Percentiles rank a stretch among this genome's conserved stretches.
Evolutionary conservation across 108 stramenopile genomes (phyloP).

Genomic region (Epipyxis sp.): DNA sequence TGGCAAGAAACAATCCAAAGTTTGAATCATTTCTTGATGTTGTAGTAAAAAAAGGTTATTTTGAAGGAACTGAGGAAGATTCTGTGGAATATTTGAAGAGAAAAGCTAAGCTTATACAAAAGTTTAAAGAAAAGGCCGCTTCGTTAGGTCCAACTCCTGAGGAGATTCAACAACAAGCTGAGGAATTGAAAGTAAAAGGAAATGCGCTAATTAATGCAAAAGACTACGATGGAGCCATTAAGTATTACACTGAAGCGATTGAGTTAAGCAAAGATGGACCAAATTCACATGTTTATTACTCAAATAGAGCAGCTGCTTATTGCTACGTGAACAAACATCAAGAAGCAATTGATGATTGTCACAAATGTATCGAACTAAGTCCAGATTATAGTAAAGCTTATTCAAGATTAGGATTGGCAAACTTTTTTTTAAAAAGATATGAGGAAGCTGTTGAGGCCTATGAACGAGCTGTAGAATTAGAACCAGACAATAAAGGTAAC

Average conservation of each 20-base stretch:
- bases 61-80: slow-evolving; percentile 9
- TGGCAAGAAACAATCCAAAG: neutral
- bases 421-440: neutral
- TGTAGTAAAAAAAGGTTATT: slow-evolving; percentile 20
- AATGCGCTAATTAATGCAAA: neutral
- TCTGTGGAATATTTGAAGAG: slow-evolving; percentile 14
- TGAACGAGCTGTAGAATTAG: slow-evolving; percentile 24
- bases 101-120: neutral
- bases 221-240: slow-evolving; percentile 4
- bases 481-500: slow-evolving; percentile 18
- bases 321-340: slow-evolving; percentile 5
- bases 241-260: slow-evolving; percentile 5
- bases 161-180: slow-evolving; percentile 5
- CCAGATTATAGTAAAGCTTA: slow-evolving; percentile 24
- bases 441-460: slow-evolving; percentile 19
- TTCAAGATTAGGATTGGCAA: slow-evolving; percentile 16
- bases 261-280: slow-evolving; percentile 4
- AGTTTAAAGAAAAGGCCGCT: slow-evolving; percentile 4
- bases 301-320: slow-evolving; percentile 27
- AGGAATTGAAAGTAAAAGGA: slow-evolving; percentile 15
- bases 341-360: slow-evolving; percentile 24
- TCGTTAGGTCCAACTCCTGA: neutral
- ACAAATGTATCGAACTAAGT: neutral
- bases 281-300: slow-evolving; percentile 29
- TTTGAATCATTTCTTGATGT: neutral